Conservation (phyloP, 2,329 filamentous ascomycete species). For the Penicillium sp. region DNA sequence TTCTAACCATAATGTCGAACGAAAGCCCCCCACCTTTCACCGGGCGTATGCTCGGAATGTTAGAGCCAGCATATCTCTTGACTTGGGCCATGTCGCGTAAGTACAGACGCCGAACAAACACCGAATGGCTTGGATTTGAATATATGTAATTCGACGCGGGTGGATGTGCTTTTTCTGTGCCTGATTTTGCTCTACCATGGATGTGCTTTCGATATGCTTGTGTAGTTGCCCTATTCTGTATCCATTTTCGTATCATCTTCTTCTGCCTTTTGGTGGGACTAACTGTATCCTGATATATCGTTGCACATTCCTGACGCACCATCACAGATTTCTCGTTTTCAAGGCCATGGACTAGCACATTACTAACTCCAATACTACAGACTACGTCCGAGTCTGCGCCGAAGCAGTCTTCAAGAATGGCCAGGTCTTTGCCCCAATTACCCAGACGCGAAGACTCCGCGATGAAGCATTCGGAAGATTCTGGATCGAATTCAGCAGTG, state of each 20-base stretch:
- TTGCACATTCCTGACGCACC: background rate
- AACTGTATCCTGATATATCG: background rate
- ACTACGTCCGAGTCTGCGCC: conserved; percentile 29
- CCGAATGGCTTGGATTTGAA: background rate
- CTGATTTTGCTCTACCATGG: background rate
- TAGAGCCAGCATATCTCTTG: conserved; percentile 27
- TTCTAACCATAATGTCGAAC: conserved; percentile 6
- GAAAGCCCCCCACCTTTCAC: conserved; percentile 12
- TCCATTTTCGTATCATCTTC: background rate
- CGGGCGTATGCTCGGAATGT: conserved; percentile 17
- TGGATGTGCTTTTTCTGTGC: background rate
- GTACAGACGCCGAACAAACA: conserved; percentile 8
- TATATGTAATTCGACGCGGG: background rate
- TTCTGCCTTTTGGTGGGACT: background rate
- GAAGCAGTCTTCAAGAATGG: conserved; percentile 34
- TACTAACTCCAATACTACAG: conserved; percentile 21
- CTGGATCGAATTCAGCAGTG: conserved; percentile 40
- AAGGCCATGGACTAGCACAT: background rate
- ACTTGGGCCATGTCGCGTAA: conserved; percentile 27
- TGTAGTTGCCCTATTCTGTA: background rate
- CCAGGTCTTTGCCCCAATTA: conserved; percentile 34
- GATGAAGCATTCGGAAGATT: conserved; percentile 42
- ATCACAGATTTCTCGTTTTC: background rate
- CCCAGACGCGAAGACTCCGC: conserved; percentile 29
- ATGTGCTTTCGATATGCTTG: background rate